Evolutionary conservation across 768 basidiomycete genomes (phyloP), one percentile per base, ranked within the genome.

Genomic region (Suillus hirtellus): DNA sequence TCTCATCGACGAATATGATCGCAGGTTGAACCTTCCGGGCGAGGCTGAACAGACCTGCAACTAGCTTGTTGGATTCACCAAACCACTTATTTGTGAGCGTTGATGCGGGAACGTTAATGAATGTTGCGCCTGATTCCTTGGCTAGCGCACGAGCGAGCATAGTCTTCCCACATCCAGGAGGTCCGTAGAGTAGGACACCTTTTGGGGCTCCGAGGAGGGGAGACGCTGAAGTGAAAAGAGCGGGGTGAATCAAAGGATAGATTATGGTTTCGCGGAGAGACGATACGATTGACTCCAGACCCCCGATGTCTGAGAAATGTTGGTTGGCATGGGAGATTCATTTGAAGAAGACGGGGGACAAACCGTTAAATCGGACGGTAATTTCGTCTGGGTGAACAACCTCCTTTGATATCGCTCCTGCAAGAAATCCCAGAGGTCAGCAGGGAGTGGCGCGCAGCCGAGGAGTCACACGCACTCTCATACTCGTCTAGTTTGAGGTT

Each of bases 111-210:
- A 93, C 84, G 74, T 93, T 93, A 79, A 98, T 96, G 73, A 99
- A 99, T 0, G 95, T 96, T 8, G 97, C 97, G 19, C 94, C 93
- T 3, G 92, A 94, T 79, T 99, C 96, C 73, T 96, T 97, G 14
- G 97, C 97, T 9, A 99, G 84, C 2, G 96, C 96, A 73, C 96
- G 96, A 1, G 97, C 97, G n/a, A 99, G 84, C 95, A 99, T 96
- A 1, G 97, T 99, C 80, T 99, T 99, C 31, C 97, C 97, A 67
- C 97, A 99, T 7, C 97, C 96, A 1, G 97, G 97, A 47, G 96
- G 97, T 0, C 97, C 97, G 69, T 93, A 96, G 21, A 99, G 84
- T 19, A 99, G 83, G 10, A 98, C 96, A 14, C 97, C 97, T 73
- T 98, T 98, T 0, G 97, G 97, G 5, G 97, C 93, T 6, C 87